Evolutionary conservation across 2,329 filamentous ascomycete genomes (phyloP), one percentile per base, ranked within the genome.

Genomic region (Pestalotiopsis sp.): DNA sequence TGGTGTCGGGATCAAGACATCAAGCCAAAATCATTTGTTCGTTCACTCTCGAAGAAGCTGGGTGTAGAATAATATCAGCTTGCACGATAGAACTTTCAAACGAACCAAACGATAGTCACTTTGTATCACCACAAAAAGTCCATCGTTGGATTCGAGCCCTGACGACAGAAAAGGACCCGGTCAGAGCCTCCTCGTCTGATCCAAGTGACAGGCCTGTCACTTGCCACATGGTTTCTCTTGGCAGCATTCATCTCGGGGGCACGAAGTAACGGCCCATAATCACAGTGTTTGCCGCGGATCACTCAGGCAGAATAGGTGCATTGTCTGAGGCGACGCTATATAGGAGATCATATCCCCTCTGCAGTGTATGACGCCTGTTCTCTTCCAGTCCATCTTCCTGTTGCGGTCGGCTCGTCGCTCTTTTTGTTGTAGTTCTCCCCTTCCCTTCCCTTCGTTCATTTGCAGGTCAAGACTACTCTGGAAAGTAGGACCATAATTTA

Each of bases 391-490:
- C 6, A 36, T 67, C 49, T 61, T 64, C 58, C 49, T 38, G 3
- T 45, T 60, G 41, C 23, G 9, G 36, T 52, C 62, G 3, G 11
- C 27, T 17, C 11, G n/a, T 63, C 20, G 23, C 31, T 20, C 41
- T 65, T 58, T 31, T 65, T 49, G n/a, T 63, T 39, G 52, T 65
- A 38, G 31, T 36, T 36, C 59, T 36, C 31, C 4, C 6, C 12
- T 14, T 59, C 12, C 23, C 25, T 59, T 69, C 64, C 36, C 17
- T 45, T 67, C 64, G 61, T 57, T 67, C 65, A 17, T 67, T 69
- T 55, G 65, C 65, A 41, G 68, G 68, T 65, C 68, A 69, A 36
- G 31, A 65, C 65, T 66, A 67, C 67, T 67, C 59, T 49, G 60
- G 59, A 52, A 45, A 69, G 67, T 49, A 59, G n/a, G 20, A 59